A percentile compares a stretch with the other conserved stretches of the same genome.
phyloP scores from a whole-genome alignment of 352 stramenopile genomes.

The Aphanomyces cochlioides region DNA sequence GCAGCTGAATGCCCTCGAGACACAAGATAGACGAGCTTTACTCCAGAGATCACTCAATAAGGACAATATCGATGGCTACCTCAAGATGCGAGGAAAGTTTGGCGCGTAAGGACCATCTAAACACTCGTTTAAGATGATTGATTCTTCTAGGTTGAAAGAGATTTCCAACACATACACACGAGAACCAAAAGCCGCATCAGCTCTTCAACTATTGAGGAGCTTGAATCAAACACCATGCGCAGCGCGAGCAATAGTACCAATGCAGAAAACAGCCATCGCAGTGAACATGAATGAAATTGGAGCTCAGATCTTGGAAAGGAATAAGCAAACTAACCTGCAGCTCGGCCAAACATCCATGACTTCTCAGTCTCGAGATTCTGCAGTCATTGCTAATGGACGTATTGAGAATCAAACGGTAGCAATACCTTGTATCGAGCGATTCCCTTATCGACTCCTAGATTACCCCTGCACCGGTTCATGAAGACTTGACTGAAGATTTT shows the following conservation, averaged over 20 bases:
- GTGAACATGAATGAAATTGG: slow-evolving; percentile 15
- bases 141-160: slow-evolving; percentile 22
- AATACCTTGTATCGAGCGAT: too few relatives aligned
- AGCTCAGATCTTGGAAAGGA: slow-evolving; percentile 11
- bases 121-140: not conserved
- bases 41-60: slow-evolving; percentile 23
- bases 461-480: not conserved
- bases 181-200: not conserved
- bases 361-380: not conserved
- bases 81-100: slow-evolving; percentile 9
- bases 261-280: not conserved
- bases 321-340: slow-evolving; percentile 15
- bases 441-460: not conserved
- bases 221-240: slow-evolving; percentile 6
- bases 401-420: too few relatives aligned
- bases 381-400: too few relatives aligned
- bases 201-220: slow-evolving; percentile 1
- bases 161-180: slow-evolving; percentile 3
- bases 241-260: slow-evolving; percentile 1
- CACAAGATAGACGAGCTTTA: slow-evolving; percentile 5
- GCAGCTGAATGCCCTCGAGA: slow-evolving; percentile 3
- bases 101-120: not conserved
- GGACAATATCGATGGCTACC: slow-evolving; percentile 27
- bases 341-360: not conserved
- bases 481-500: slow-evolving; percentile 27